phyloP scores from a whole-genome alignment of 768 basidiomycete genomes.

The Lentinula raphanica region DNA sequence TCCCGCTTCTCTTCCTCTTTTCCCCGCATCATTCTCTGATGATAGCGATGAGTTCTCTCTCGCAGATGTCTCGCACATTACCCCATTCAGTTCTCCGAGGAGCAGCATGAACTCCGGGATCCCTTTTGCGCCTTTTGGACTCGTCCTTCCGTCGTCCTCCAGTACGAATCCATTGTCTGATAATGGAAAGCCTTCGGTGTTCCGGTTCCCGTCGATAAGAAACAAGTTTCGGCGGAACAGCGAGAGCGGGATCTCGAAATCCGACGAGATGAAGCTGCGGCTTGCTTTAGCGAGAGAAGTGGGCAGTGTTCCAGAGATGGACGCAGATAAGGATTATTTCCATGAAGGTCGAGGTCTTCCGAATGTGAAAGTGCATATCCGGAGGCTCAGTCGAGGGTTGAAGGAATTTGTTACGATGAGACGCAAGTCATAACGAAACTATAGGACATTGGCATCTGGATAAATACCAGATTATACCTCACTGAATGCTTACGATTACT shows the following conservation, averaged over 20 bases:
- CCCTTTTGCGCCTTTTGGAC: background rate
- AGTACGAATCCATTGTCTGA: background rate
- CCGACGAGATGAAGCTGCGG: background rate
- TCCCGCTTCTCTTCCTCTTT: background rate
- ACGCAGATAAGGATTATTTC: background rate
- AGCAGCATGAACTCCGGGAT: too few relatives aligned
- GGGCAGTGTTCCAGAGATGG: background rate
- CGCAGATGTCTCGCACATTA: background rate
- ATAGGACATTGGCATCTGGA: too few relatives aligned
- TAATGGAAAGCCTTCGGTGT: background rate
- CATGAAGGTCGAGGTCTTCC: background rate
- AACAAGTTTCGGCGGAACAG: background rate
- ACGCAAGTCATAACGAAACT: background rate
- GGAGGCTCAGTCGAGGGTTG: background rate
- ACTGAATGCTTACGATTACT: too few relatives aligned
- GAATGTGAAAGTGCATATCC: background rate
- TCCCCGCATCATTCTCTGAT: background rate
- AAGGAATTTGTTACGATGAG: background rate
- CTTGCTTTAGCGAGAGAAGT: conserved; percentile 1
- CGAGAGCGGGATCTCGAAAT: background rate
- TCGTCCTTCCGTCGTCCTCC: background rate
- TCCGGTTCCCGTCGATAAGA: background rate
- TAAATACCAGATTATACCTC: too few relatives aligned
- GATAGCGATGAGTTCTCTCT: background rate
- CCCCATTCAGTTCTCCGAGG: background rate